Conservation (phyloP, 2,329 filamentous ascomycete genomes). For the Talaromyces piceae region DNA sequence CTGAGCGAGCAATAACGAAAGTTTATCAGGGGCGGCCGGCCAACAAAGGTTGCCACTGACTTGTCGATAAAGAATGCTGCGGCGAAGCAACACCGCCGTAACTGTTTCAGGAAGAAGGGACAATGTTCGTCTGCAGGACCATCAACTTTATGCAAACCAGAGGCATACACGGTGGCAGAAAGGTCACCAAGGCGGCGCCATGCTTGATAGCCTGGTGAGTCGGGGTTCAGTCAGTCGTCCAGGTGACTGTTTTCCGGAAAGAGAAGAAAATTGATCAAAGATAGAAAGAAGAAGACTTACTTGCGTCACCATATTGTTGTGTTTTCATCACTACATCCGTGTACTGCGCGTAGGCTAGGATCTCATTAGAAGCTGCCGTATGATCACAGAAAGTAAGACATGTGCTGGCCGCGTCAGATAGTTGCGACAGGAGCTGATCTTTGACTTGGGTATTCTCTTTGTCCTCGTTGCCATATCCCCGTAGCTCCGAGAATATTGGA, state of each 20-base stretch:
- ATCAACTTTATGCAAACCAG: conserved; percentile 23
- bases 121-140: conserved; percentile 29
- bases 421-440: conserved; percentile 23
- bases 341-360: conserved; percentile 29
- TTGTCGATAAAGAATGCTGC: conserved; percentile 21
- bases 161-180: conserved; percentile 13
- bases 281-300: conserved; percentile 21
- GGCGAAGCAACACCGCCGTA: conserved; percentile 21
- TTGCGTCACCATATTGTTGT: conserved; percentile 29
- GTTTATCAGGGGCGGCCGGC: conserved; percentile 23
- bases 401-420: conserved; percentile 27
- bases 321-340: conserved; percentile 26
- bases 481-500: conserved; percentile 18
- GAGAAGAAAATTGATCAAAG: too few species aligned
- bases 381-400: conserved; percentile 28
- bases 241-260: too few species aligned
- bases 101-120: conserved; percentile 21
- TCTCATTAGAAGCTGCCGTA: conserved; percentile 25
- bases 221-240: conserved; percentile 2
- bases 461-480: background rate
- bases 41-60: conserved; percentile 22
- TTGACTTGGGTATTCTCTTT: conserved; percentile 16
- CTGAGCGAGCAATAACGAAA: conserved; percentile 21
- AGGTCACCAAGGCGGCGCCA: conserved; percentile 15
- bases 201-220: conserved; percentile 13